These are phyloP conservation scores for Ophiorrhiza pumila DNA, from an alignment of 257 asterid species.

Conservation along the genomic window DNA sequence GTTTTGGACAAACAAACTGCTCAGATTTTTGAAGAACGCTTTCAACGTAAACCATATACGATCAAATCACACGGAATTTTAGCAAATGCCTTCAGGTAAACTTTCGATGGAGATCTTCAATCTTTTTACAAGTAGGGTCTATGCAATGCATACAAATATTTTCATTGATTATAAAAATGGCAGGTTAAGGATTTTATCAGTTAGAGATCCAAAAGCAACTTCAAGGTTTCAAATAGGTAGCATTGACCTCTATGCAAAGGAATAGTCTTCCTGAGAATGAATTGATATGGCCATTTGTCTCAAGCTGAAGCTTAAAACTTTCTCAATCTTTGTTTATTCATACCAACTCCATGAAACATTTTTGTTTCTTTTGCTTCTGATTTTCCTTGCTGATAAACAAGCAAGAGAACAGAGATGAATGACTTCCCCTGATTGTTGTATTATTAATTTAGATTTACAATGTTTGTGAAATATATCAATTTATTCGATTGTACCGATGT, in stretches of 20 bases:
- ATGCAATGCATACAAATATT: not conserved
- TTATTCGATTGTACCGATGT: no score
- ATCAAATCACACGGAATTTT: slow-evolving; percentile 40
- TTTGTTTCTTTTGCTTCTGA: no score
- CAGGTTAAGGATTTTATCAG: slow-evolving; percentile 72
- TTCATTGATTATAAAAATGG: slow-evolving; percentile 13
- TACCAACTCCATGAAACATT: no score
- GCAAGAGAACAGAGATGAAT: no score
- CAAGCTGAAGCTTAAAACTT: no score
- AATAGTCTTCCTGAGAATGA: slow-evolving; percentile 19
- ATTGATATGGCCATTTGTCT: slow-evolving; percentile 3
- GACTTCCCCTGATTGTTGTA: no score
- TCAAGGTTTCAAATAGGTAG: slow-evolving; percentile 89
- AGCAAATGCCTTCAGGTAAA: slow-evolving; percentile 89
- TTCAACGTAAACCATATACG: slow-evolving; percentile 61
- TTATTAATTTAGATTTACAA: no score
- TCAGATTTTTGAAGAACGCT: slow-evolving; percentile 65
- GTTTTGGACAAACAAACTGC: slow-evolving; percentile 61
- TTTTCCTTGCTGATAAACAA: no score
- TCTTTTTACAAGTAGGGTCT: not conserved
- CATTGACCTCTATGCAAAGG: slow-evolving; percentile 62
- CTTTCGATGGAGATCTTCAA: not conserved
- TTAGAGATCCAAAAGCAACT: slow-evolving; percentile 59
- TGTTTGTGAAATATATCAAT: no score
- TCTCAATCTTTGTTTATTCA: no score